Conservation (phyloP, 208 protist genomes). For the Leishmania lainsoni region DNA sequence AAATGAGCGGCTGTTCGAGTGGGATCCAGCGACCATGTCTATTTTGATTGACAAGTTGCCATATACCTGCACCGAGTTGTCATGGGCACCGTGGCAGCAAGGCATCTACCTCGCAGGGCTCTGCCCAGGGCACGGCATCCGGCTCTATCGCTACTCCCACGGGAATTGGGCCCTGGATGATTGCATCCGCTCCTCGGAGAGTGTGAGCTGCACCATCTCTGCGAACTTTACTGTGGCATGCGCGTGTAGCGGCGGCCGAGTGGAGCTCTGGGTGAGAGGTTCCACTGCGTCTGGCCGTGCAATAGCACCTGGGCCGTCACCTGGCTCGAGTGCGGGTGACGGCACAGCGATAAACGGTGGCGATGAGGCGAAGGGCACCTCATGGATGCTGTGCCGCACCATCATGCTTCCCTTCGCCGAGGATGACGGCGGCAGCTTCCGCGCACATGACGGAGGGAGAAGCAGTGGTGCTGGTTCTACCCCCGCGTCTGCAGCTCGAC, state of each 20-base stretch:
- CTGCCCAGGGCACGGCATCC: constrained; percentile 55
- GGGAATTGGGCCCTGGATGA: constrained; percentile 74
- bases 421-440: constrained; percentile 9
- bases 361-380: neutral
- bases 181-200: constrained; percentile 49
- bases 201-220: constrained; percentile 64
- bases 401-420: constrained; percentile 17
- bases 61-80: constrained; percentile 63
- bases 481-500: neutral
- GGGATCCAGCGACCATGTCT: constrained; percentile 55
- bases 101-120: constrained; percentile 73
- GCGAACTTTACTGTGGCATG: constrained; percentile 73
- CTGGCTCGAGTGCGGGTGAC: neutral
- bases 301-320: neutral
- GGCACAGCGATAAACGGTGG: neutral
- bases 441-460: neutral
- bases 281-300: neutral
- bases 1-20: constrained; percentile 55
- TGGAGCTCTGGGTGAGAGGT: constrained; percentile 49
- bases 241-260: constrained; percentile 47
- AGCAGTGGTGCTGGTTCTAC: neutral
- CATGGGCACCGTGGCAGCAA: constrained; percentile 87
- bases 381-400: constrained; percentile 28
- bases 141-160: constrained; percentile 83
- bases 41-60: constrained; percentile 62